These are phyloP conservation scores for Leccinum variicolor DNA, from an alignment of 768 basidiomycete species.

Conservation along the genomic window DNA sequence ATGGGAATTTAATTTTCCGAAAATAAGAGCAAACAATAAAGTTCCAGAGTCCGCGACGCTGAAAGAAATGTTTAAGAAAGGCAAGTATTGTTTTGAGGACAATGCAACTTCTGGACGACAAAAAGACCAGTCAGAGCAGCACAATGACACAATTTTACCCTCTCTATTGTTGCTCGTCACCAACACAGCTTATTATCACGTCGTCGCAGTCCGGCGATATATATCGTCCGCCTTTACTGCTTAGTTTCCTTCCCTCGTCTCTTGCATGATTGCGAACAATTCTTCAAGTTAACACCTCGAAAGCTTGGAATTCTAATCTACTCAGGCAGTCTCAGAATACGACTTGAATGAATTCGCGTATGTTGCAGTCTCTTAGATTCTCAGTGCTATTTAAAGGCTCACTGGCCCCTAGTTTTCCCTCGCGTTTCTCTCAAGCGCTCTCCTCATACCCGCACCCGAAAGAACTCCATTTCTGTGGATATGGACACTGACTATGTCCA, in stretches of 20 bases:
- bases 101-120: slow-evolving; percentile 20
- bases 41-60: slow-evolving; percentile 16
- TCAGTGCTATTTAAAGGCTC: background rate
- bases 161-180: slow-evolving; percentile 16
- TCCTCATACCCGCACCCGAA: slow-evolving; percentile 22
- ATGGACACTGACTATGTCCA: slow-evolving; percentile 4
- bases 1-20: background rate
- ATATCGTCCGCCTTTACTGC: slow-evolving; percentile 9
- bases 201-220: slow-evolving; percentile 9
- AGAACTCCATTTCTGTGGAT: slow-evolving; percentile 9
- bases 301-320: background rate
- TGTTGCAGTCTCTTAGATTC: background rate
- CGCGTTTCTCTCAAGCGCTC: slow-evolving; percentile 26
- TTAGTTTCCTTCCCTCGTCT: background rate
- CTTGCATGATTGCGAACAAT: background rate
- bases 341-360: slow-evolving; percentile 23
- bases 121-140: slow-evolving; percentile 11
- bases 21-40: slow-evolving; percentile 16
- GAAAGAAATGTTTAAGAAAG: slow-evolving; percentile 13
- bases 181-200: slow-evolving; percentile 9
- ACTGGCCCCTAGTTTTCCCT: slow-evolving; percentile 18
- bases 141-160: slow-evolving; percentile 8
- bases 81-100: slow-evolving; percentile 27
- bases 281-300: background rate
- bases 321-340: slow-evolving; percentile 3